A percentile compares a stretch with the other conserved stretches of the same genome.
These are phyloP conservation scores for Blastobotrys aristatus DNA, from an alignment of 1,139 yeast species.

Conservation along the genomic window DNA sequence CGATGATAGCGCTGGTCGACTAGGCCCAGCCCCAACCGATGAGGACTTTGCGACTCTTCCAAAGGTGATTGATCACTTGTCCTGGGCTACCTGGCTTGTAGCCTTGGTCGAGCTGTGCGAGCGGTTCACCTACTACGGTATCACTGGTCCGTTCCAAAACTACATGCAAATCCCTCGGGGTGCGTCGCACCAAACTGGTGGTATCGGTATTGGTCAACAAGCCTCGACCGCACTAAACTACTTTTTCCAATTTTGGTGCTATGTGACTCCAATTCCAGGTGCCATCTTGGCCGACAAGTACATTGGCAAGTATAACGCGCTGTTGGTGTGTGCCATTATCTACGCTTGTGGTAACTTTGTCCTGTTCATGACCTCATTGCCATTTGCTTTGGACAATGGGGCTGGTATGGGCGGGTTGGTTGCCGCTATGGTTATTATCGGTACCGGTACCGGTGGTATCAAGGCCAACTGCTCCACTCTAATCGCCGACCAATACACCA, in stretches of 20 bases:
- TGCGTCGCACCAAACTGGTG: constrained; percentile 49
- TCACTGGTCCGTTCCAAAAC: constrained; percentile 70
- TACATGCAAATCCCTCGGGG: constrained; percentile 56
- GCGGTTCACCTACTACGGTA: constrained; percentile 76
- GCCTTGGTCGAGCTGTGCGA: constrained; percentile 78
- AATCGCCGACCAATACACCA: constrained; percentile 68
- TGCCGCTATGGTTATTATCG: constrained; percentile 59
- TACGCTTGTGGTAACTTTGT: constrained; percentile 60
- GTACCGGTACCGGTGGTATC: constrained; percentile 50
- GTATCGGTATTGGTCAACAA: constrained; percentile 53
- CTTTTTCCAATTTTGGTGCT: constrained; percentile 79
- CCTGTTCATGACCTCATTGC: constrained; percentile 67
- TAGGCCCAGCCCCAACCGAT: constrained; percentile 42
- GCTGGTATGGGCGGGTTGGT: constrained; percentile 49
- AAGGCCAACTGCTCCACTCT: constrained; percentile 26
- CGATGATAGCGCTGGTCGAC: constrained; percentile 19
- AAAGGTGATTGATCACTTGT: constrained; percentile 39
- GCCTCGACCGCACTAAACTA: constrained; percentile 76
- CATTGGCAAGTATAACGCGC: constrained; percentile 68
- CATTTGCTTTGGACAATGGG: constrained; percentile 44
- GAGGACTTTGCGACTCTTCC: constrained; percentile 46
- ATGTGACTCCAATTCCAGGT: constrained; percentile 72
- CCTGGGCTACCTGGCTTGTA: constrained; percentile 59
- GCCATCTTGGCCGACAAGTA: constrained; percentile 72
- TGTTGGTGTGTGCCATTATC: constrained; percentile 53